phyloP scores from a whole-genome alignment of 2,329 filamentous ascomycete genomes.

The Tolypocladium inflatum region DNA sequence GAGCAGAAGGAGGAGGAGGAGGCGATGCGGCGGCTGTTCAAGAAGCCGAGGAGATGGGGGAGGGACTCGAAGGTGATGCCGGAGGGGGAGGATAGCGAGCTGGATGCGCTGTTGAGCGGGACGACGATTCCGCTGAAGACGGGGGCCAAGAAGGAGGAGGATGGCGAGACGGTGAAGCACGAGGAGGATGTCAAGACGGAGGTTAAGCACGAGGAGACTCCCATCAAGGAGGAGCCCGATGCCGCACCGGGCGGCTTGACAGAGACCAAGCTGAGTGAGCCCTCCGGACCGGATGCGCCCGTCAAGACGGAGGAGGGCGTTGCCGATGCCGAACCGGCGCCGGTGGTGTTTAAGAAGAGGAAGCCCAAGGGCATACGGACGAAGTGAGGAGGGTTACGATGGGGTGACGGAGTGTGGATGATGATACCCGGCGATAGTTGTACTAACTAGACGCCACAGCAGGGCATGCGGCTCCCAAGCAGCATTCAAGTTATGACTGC shows the following conservation, averaged over 20 bases:
- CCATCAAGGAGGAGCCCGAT: conserved; percentile 29
- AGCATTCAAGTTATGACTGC: background rate
- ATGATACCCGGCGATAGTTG: conserved; percentile 4
- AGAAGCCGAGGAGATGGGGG: conserved; percentile 47
- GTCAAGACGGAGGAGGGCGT: conserved; percentile 27
- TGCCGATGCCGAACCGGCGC: conserved; percentile 17
- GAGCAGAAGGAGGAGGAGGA: conserved; percentile 49
- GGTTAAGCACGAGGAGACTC: conserved; percentile 12
- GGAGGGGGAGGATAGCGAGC: conserved; percentile 40
- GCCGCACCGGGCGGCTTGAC: conserved; percentile 8
- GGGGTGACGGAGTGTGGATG: background rate
- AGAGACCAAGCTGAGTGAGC: background rate
- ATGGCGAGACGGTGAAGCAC: conserved; percentile 11
- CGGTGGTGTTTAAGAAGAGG: conserved; percentile 70
- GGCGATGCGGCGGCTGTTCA: conserved; percentile 48
- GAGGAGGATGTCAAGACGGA: conserved; percentile 15
- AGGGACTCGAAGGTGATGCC: conserved; percentile 40
- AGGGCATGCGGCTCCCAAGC: too few relatives aligned
- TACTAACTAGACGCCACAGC: background rate
- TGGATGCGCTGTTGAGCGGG: conserved; percentile 50
- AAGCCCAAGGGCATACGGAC: conserved; percentile 59
- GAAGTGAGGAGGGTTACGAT: conserved; percentile 28
- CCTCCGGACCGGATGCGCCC: background rate
- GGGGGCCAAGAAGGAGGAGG: conserved; percentile 14
- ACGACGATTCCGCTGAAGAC: conserved; percentile 13